phyloP scores from a whole-genome alignment of 768 basidiomycete genomes.

The Suillus tomentosus region DNA sequence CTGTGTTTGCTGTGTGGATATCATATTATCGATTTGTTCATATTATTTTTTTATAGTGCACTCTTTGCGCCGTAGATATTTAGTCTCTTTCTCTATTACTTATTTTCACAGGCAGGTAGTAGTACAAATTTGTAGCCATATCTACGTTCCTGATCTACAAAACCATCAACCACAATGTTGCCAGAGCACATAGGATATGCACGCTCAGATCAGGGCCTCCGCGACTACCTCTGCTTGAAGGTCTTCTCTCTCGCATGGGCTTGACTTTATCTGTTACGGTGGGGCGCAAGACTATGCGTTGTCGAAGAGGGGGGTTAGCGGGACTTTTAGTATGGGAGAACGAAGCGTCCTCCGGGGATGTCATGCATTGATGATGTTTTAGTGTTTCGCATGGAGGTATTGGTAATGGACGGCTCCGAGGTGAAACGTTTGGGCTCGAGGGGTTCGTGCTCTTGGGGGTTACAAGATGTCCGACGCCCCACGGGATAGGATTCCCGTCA shows the following conservation, averaged over 20 bases:
- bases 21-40: constrained; percentile 5
- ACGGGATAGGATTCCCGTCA: constrained; percentile 38
- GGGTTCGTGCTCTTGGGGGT: neutral
- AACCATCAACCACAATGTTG: constrained; percentile 5
- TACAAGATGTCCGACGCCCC: constrained; percentile 34
- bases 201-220: neutral
- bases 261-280: neutral
- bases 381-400: neutral
- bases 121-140: constrained; percentile 2
- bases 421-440: neutral
- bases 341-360: neutral
- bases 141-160: neutral
- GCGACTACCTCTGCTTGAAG: constrained; percentile 6
- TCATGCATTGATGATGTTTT: neutral
- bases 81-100: constrained; percentile 15
- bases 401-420: neutral
- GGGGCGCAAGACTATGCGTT: neutral
- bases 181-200: constrained; percentile 7
- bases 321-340: neutral
- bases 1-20: constrained; percentile 3
- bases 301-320: neutral
- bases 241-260: neutral
- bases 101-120: constrained; percentile 1
- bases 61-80: constrained; percentile 10
- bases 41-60: constrained; percentile 10